Base-by-base conservation (phyloP, 371 early-diverging fungal genomes). In the Rhizomucor miehei region DNA sequence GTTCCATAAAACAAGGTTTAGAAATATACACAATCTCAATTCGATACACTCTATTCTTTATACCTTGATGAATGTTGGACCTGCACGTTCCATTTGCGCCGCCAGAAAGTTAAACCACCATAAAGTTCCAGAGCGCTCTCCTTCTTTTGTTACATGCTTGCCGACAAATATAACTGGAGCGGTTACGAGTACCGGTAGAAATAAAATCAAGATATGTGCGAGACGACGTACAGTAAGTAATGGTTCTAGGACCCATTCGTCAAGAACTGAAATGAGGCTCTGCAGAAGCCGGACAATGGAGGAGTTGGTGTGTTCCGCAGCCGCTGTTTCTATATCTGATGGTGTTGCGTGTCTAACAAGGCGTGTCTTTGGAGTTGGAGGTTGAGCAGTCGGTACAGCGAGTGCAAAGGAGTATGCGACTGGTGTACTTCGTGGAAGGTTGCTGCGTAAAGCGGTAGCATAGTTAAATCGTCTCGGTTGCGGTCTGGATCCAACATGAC, bases 11-110 rank as follows among this genome's bases (percentile, higher is more conserved):
- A n/a, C n/a, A n/a, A n/a, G n/a, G n/a, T n/a, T n/a, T n/a, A n/a
- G n/a, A n/a, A 51, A 11, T 13, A 37, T 48, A 8, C 6, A 14
- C 14, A 46, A 0, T 46, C 46, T 11, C 25, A 17, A 9, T 5
- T 39, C 12, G n/a, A n/a, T n/a, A n/a, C n/a, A n/a, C 29, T 5
- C 8, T 29, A 29, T 29, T 29, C 29, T 29, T 19, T 23, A 55
- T 67, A 82, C 87, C 73, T 97, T 96, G 60, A 97, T 94, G 66
- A 95, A 94, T 2, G 98, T 91, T 13, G 97, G 92, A 0, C 98
- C 98, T 6, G 91, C 91, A 39, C 74, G 47, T 56, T 92, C 91
- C 88, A 94, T 88, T 52, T 90, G 85, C 45, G 63, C 69, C 41
- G 89, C 84, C 17, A 94, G 46, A 13, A 89, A 79, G 39, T 81